Percentiles rank a stretch among this genome's conserved stretches.
phyloP scores from a whole-genome alignment of 106 monocot species.

The Dendrobium catenatum region DNA sequence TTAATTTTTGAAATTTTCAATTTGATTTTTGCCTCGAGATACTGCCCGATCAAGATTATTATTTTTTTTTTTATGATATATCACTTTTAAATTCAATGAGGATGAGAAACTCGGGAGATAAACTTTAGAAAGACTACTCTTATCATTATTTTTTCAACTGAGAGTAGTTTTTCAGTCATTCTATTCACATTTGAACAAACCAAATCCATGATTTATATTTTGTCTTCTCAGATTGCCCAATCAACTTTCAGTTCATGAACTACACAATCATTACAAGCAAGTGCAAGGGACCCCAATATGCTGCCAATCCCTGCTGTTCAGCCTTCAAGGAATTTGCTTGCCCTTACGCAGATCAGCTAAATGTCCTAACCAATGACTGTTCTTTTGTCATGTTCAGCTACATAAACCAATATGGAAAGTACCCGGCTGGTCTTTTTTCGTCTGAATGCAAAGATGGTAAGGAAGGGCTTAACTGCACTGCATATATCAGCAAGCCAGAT shows the following conservation, averaged over 20 bases:
- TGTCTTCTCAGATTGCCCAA: conserved; percentile 9
- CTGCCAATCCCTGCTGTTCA: background rate
- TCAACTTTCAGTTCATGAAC: conserved; percentile 19
- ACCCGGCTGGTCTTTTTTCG: background rate
- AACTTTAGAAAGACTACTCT: background rate
- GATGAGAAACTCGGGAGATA: background rate
- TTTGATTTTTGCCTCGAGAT: no score
- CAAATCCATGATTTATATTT: background rate
- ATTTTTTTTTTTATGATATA: no score
- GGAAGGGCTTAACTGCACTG: background rate
- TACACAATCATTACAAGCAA: conserved; percentile 19
- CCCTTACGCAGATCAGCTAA: conserved; percentile 6
- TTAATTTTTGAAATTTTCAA: no score
- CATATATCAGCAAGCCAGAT: background rate
- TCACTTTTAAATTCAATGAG: background rate
- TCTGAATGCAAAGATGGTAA: conserved; percentile 8
- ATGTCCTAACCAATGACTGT: conserved; percentile 10
- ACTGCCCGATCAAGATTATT: no score
- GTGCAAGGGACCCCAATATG: conserved; percentile 18
- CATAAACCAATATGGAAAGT: conserved; percentile 4
- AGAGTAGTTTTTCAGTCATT: no score
- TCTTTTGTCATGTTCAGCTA: conserved; percentile 9
- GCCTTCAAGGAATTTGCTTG: conserved; percentile 20
- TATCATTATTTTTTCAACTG: background rate
- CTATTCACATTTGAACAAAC: no score